phyloP scores from a whole-genome alignment of 768 basidiomycete species.

The Naganishia vaughanmartiniae region DNA sequence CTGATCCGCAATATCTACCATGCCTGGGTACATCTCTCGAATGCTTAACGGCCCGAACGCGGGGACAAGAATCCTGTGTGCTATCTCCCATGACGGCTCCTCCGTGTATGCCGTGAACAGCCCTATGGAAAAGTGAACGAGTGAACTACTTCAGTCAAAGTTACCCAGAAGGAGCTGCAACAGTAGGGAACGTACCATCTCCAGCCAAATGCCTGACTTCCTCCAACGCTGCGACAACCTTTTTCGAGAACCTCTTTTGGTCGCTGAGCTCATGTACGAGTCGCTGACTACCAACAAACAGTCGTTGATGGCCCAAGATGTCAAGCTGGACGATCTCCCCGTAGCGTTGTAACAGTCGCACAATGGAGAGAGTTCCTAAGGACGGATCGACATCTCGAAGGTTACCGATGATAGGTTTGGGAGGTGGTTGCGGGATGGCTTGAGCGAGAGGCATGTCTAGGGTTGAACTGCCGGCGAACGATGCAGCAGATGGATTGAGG shows the following conservation, averaged over 20 bases:
- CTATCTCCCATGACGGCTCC: conserved; percentile 57
- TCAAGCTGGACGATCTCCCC: conserved; percentile 52
- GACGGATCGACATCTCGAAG: conserved; percentile 35
- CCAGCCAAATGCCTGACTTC: conserved; percentile 53
- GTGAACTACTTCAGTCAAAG: conserved; percentile 11
- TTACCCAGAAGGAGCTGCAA: background rate
- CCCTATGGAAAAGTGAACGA: conserved; percentile 19
- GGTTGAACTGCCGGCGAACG: too few relatives aligned
- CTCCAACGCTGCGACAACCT: conserved; percentile 49
- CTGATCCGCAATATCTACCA: conserved; percentile 57
- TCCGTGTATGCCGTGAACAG: conserved; percentile 52
- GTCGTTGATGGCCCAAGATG: conserved; percentile 38
- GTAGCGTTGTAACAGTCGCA: conserved; percentile 36
- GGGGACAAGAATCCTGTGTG: conserved; percentile 55
- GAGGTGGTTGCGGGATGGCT: conserved; percentile 56
- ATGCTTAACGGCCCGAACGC: conserved; percentile 56
- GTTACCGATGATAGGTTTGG: conserved; percentile 56
- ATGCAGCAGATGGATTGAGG: too few relatives aligned
- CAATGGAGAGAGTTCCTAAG: conserved; percentile 31
- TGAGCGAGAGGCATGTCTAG: too few relatives aligned
- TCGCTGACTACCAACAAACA: conserved; percentile 51
- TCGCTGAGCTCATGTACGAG: conserved; percentile 56
- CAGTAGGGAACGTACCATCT: conserved; percentile 56
- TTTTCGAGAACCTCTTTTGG: conserved; percentile 56
- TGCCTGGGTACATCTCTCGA: conserved; percentile 57